Evolutionary conservation across 2,329 filamentous ascomycete species (phyloP).

Genomic region (Paracorniculantispora psalliotae): DNA sequence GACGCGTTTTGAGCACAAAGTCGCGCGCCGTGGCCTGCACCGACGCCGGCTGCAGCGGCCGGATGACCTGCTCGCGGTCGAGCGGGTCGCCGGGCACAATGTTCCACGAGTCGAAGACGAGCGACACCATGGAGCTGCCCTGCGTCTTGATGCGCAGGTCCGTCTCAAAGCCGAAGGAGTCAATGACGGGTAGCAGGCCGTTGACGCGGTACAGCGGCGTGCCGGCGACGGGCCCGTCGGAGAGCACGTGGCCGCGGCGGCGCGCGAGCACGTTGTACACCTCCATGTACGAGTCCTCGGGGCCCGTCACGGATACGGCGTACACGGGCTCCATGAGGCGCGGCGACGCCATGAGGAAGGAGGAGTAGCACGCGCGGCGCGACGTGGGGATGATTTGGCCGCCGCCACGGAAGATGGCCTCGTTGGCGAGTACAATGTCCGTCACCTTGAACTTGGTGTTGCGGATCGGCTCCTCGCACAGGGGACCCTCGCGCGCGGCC

Average conservation of each 20-base stretch:
- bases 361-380: slow-evolving; percentile 87
- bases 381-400: slow-evolving; percentile 97
- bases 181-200: slow-evolving; percentile 90
- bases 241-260: slow-evolving; percentile 84
- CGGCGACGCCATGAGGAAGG: slow-evolving; percentile 94
- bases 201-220: slow-evolving; percentile 90
- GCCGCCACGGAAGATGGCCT: slow-evolving; percentile 91
- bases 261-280: slow-evolving; percentile 89
- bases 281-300: slow-evolving; percentile 79
- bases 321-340: slow-evolving; percentile 97
- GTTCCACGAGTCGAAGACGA: slow-evolving; percentile 94
- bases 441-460: slow-evolving; percentile 98
- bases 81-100: slow-evolving; percentile 94
- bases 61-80: slow-evolving; percentile 76
- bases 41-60: slow-evolving; percentile 80
- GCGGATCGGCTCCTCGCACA: slow-evolving; percentile 98
- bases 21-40: slow-evolving; percentile 89
- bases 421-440: slow-evolving; percentile 77
- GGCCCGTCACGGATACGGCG: slow-evolving; percentile 85
- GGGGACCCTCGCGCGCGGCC: slow-evolving; percentile 89
- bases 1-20: slow-evolving; percentile 92
- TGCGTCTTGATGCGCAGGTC: slow-evolving; percentile 95
- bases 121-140: slow-evolving; percentile 80
- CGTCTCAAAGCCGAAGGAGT: slow-evolving; percentile 96
- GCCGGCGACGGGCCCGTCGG: slow-evolving; percentile 90